phyloP scores from a whole-genome alignment of 179 eudicot species.

The Patellifolia procumbens region DNA sequence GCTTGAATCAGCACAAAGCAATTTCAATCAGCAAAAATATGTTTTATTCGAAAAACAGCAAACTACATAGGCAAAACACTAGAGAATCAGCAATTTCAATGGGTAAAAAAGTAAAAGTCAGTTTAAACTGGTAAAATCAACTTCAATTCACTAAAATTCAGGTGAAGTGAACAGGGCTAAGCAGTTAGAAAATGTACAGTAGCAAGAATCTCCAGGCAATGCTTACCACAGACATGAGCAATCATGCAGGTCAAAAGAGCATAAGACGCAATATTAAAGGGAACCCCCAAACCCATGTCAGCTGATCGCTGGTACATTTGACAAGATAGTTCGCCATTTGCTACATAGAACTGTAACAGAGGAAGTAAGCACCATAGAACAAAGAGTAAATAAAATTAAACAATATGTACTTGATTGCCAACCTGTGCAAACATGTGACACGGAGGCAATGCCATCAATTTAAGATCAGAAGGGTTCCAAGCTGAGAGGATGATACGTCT shows the following conservation, averaged over 20 bases:
- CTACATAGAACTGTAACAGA: slow-evolving; percentile 74
- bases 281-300: slow-evolving; percentile 98
- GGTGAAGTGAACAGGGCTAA: not conserved
- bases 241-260: slow-evolving; percentile 88
- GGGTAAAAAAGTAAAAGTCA: too few relatives aligned
- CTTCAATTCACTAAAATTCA: too few relatives aligned
- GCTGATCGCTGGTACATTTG: slow-evolving; percentile 99
- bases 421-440: slow-evolving; percentile 97
- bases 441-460: slow-evolving; percentile 92
- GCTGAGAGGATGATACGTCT: slow-evolving; percentile 89
- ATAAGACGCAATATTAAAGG: slow-evolving; percentile 93
- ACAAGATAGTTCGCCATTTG: slow-evolving; percentile 92
- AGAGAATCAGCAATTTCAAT: too few relatives aligned
- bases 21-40: too few relatives aligned
- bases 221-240: slow-evolving; percentile 94
- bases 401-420: not conserved
- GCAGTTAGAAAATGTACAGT: not conserved
- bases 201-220: not conserved
- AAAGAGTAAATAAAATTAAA: not conserved
- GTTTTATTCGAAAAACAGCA: too few relatives aligned
- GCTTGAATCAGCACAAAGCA: too few relatives aligned
- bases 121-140: too few relatives aligned
- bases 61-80: too few relatives aligned
- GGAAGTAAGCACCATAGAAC: slow-evolving; percentile 6
- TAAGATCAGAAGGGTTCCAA: slow-evolving; percentile 95